Conservation (phyloP, 345 rosid species). For the Brassica carinata region DNA sequence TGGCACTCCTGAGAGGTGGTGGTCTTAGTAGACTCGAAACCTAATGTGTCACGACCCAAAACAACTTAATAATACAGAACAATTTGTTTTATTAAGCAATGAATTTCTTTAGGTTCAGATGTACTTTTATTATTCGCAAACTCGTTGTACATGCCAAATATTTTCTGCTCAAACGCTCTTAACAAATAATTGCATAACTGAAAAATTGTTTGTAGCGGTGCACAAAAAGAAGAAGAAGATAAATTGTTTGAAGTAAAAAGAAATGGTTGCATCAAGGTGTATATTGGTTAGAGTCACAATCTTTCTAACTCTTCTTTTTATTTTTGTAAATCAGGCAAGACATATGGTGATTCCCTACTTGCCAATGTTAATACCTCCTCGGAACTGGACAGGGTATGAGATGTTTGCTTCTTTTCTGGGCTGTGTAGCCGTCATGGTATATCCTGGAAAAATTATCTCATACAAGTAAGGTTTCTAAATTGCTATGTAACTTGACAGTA, state of each 20-base stretch:
- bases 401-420: background rate
- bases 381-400: slow-evolving; percentile 4
- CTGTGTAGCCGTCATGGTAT: background rate
- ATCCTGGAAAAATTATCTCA: background rate
- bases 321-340: background rate
- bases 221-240: too few species aligned
- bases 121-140: too few species aligned
- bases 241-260: too few species aligned
- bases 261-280: too few species aligned
- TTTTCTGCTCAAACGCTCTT: too few species aligned
- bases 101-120: too few species aligned
- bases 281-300: background rate
- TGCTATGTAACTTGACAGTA: background rate
- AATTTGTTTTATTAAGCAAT: too few species aligned
- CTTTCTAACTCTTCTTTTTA: background rate
- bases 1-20: background rate
- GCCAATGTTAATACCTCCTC: background rate
- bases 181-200: too few species aligned
- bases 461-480: background rate
- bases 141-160: too few species aligned
- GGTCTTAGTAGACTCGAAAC: background rate
- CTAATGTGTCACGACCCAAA: background rate
- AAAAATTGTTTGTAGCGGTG: too few species aligned
- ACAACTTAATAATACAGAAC: too few species aligned
- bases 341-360: background rate